Base-by-base conservation (phyloP, 2,329 filamentous ascomycete genomes). In the Sclerotinia nivalis region DNA sequence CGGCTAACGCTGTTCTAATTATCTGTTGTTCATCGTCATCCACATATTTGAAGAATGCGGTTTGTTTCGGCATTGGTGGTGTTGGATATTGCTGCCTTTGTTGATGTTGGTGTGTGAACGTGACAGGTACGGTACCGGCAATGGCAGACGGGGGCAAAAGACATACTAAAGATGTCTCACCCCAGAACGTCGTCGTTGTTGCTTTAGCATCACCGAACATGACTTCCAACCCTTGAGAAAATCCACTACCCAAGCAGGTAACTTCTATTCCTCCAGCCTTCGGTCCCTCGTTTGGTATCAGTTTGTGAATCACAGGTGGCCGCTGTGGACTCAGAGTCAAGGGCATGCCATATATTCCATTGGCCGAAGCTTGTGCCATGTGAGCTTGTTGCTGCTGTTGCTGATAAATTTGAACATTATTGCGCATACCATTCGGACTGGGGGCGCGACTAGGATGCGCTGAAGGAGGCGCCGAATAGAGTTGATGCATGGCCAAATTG, bases 251-350 rank as follows among this genome's bases (percentile, higher is more conserved):
- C 12, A 97, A 83, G 69, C 96, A 87, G 0, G 92, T 95, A 4
- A 97, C 93, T 79, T 97, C 93, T 66, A 93, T 93, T 55, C 93
- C 93, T 71, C 93, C 93, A 49, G 88, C 88, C 70, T 89, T 92
- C 9, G 93, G 92, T 0, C 93, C 93, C 79, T 96, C 92, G 43
- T 86, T 86, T 0, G 94, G 93, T 49, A 96, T 92, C 72, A 97
- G 85, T 78, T 94, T 95, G 78, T 93, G 90, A 31, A 96, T 95
- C 25, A 87, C 86, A 1, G 90, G 87, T 2, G 86, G 83, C 43
- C 85, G 81, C n/a, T 84, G 81, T 56, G 84, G 82, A 62, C 83
- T 83, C 69, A 85, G 80, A 10, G 79, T 80, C 40, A 87, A 78
- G 40, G 86, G 83, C 45, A 87, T 79, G 28, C 80, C 79, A 79